Base-by-base conservation (phyloP, 2,329 filamentous ascomycete genomes). In the Colletotrichum australisinense region DNA sequence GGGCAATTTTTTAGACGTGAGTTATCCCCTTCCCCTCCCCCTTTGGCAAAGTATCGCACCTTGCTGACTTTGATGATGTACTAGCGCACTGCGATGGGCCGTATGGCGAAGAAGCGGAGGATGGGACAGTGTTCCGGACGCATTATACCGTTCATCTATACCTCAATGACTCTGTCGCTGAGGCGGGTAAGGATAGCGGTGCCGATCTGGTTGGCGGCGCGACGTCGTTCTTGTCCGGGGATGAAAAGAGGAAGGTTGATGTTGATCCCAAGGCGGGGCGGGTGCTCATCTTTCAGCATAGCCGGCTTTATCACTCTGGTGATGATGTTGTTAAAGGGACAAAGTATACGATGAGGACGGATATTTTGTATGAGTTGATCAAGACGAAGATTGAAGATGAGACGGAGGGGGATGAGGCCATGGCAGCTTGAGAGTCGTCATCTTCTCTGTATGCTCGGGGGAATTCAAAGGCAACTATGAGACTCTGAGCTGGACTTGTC, bases 1-100 rank as follows among this genome's bases (percentile, higher is more conserved):
- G 93, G 93, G 0, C 91, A 95, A 77, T 96, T 92, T 79, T 97
- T 97, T 78, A 88, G 87, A 73, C 86, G 85, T 86, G 69, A 79
- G 84, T 79, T 53, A 66, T 52, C 26, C 2, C 81, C 83, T 26
- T 26, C 24, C 59, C 38, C 28, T 22, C 9, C 52, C 5, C 19
- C 12, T 16, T 16, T 42, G 9, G 53, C 6, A 26, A 26, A 3
- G 24, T 26, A 26, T 26, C 24, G 24, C 24, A 26, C 24, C 24
- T 26, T 26, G 26, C 26, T 64, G 55, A 69, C 49, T 19, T 26
- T 24, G 22, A 2, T 4, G 24, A 2, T 6, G 24, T 26, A 26
- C 24, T 26, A 91, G 86, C 91, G 4, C 94, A 96, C 79, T 91
- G 88, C 76, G 94, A 96, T 78, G 91, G 89, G 0, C 77, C 84